A percentile compares a stretch with the other conserved stretches of the same genome.
These are phyloP conservation scores for Vaccinium myrtillus DNA, from an alignment of 148 eudicot genomes.

Conservation along the genomic window DNA sequence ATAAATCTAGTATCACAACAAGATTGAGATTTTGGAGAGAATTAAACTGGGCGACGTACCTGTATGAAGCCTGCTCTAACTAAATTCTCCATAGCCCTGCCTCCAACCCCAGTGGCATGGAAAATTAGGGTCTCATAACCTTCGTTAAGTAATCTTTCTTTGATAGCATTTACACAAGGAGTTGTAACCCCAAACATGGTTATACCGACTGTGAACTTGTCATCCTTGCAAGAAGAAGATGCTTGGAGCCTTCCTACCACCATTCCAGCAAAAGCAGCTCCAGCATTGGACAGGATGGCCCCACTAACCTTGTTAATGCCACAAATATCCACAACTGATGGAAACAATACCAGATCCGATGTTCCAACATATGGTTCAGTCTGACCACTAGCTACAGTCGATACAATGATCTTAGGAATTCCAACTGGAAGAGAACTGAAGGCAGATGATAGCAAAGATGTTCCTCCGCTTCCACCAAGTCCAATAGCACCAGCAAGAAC, in stretches of 20 bases:
- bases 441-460: slow-evolving; percentile 74
- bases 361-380: slow-evolving; percentile 87
- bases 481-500: slow-evolving; percentile 80
- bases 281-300: slow-evolving; percentile 80
- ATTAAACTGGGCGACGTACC: slow-evolving; percentile 34
- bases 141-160: slow-evolving; percentile 67
- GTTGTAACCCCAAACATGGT: slow-evolving; percentile 99
- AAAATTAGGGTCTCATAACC: slow-evolving; percentile 92
- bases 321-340: slow-evolving; percentile 96
- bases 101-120: slow-evolving; percentile 99
- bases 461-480: slow-evolving; percentile 97
- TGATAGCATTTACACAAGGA: slow-evolving; percentile 79
- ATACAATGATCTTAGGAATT: slow-evolving; percentile 78
- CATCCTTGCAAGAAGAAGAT: slow-evolving; percentile 26
- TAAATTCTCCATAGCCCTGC: slow-evolving; percentile 95
- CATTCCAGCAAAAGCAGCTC: slow-evolving; percentile 95
- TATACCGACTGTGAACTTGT: slow-evolving; percentile 72
- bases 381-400: slow-evolving; percentile 94
- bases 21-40: not conserved
- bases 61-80: slow-evolving; percentile 86
- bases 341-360: slow-evolving; percentile 82
- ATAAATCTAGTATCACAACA: not conserved
- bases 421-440: slow-evolving; percentile 80
- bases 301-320: slow-evolving; percentile 86
- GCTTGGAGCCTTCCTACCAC: slow-evolving; percentile 51